These are phyloP conservation scores for Stemphylium vesicarium DNA, from an alignment of 2,329 filamentous ascomycete species.

Conservation along the genomic window DNA sequence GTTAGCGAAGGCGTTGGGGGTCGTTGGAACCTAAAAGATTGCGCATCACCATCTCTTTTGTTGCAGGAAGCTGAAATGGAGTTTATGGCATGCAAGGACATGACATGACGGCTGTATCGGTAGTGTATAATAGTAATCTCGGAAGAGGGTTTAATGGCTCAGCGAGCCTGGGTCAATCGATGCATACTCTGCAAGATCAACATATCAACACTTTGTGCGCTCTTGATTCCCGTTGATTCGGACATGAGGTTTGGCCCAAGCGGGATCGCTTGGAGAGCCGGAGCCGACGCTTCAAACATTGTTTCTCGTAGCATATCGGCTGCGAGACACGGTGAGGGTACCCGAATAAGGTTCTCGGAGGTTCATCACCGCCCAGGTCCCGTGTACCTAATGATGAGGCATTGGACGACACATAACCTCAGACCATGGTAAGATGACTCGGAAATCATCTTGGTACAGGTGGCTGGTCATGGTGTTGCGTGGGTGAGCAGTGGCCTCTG, in stretches of 20 bases:
- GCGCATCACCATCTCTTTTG: constrained; percentile 19
- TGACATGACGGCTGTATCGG: neutral
- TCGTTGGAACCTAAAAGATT: constrained; percentile 4
- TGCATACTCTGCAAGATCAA: neutral
- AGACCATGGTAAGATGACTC: too few species aligned
- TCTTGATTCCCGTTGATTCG: neutral
- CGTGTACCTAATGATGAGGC: neutral
- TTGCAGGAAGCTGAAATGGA: constrained; percentile 6
- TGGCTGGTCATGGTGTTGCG: too few species aligned
- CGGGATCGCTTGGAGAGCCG: constrained; percentile 13
- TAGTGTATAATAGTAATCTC: constrained; percentile 9
- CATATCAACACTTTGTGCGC: neutral
- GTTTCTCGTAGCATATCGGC: neutral
- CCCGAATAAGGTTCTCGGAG: too few species aligned
- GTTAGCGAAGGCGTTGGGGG: constrained; percentile 30
- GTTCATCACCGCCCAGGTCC: neutral
- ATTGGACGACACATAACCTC: constrained; percentile 2
- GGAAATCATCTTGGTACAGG: too few species aligned
- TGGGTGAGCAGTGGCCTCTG: neutral
- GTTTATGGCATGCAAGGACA: neutral
- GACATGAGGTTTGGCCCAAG: neutral
- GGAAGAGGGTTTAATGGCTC: neutral
- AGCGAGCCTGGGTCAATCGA: neutral
- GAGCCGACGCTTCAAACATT: neutral
- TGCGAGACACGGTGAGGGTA: neutral